phyloP scores from a whole-genome alignment of 305 asterid species.

The Solanum hybrid region DNA sequence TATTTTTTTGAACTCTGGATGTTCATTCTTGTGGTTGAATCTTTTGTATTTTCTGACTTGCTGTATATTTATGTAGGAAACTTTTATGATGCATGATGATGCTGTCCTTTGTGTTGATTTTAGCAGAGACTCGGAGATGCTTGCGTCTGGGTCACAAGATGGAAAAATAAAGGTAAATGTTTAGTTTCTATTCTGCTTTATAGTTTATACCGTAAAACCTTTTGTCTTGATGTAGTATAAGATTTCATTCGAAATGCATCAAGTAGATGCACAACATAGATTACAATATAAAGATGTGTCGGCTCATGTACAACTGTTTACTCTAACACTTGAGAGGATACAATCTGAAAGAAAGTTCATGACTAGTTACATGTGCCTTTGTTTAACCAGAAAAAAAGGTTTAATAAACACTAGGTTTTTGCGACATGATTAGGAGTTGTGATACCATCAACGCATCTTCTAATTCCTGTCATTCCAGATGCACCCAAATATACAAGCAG shows the following conservation, averaged over 20 bases:
- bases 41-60: conserved; percentile 5
- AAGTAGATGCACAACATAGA: background rate
- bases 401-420: background rate
- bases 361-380: background rate
- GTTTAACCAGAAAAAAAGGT: background rate
- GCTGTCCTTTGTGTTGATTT: conserved; percentile 92
- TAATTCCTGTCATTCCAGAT: background rate
- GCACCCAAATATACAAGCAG: background rate
- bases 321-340: background rate
- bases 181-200: background rate
- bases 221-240: background rate
- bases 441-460: background rate
- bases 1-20: background rate
- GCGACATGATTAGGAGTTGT: background rate
- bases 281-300: background rate
- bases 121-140: conserved; percentile 97
- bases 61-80: conserved; percentile 54
- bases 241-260: background rate
- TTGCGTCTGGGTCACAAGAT: conserved; percentile 97
- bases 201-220: background rate
- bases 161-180: conserved; percentile 85
- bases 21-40: background rate
- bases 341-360: background rate
- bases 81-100: conserved; percentile 97
- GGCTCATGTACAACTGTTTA: background rate